A percentile compares a stretch with the other conserved stretches of the same genome.
Conservation (phyloP, 192 early-diverging fungal genomes). For the Gamsiella multidivaricata region DNA sequence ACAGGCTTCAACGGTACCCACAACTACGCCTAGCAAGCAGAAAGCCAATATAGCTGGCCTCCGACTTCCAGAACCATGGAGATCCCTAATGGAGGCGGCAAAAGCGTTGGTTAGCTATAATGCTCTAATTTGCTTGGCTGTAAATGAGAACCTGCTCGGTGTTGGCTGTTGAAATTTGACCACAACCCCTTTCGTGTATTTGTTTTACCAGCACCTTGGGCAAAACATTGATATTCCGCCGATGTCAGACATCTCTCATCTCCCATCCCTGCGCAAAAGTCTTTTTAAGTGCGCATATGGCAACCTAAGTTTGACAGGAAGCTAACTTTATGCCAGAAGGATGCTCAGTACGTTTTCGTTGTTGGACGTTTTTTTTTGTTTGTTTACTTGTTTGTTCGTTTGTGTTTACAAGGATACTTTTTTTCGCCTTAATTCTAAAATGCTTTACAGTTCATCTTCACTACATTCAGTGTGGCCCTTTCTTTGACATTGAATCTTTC, state of each 20-base stretch:
- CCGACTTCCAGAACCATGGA: constrained; percentile 14
- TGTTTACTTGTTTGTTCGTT: constrained; percentile 9
- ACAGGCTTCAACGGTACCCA: background rate
- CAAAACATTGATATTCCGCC: constrained; percentile 7
- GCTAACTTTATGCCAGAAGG: constrained; percentile 3
- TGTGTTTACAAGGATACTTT: constrained; percentile 2
- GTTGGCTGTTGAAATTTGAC: constrained; percentile 8
- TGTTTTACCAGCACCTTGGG: constrained; percentile 11
- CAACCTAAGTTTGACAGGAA: constrained; percentile 11
- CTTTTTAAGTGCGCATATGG: constrained; percentile 9
- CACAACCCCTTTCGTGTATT: constrained; percentile 8
- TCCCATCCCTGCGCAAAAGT: constrained; percentile 2
- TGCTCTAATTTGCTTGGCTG: constrained; percentile 6
- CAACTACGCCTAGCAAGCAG: constrained; percentile 8
- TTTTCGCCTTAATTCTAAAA: constrained; percentile 12
- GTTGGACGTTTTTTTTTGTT: background rate
- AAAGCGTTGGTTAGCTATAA: constrained; percentile 1
- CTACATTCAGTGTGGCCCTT: constrained; percentile 13
- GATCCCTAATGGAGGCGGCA: constrained; percentile 3
- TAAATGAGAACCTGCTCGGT: constrained; percentile 2
- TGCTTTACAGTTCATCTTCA: constrained; percentile 3
- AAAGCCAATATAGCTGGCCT: constrained; percentile 3
- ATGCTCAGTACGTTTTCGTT: constrained; percentile 13
- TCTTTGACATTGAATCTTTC: constrained; percentile 13
- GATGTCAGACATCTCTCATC: constrained; percentile 6